Evolutionary conservation across 1,139 yeast genomes (phyloP), one percentile per base, ranked within the genome.

Genomic region (Entelexis sorbosivorans): DNA sequence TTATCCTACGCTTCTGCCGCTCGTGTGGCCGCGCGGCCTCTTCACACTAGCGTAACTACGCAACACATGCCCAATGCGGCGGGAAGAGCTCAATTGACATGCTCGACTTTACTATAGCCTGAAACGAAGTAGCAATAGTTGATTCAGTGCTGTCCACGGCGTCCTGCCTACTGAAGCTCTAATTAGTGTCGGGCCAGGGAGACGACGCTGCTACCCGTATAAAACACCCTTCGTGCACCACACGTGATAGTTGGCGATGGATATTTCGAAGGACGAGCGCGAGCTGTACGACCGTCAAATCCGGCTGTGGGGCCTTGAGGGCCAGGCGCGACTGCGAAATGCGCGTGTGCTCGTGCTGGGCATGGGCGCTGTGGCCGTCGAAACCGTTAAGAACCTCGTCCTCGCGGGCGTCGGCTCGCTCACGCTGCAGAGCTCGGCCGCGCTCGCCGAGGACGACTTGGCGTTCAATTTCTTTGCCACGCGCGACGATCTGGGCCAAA

Each of bases 301-400:
- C 60, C 71, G 99, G 58, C 73, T 91, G 36, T 91, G 99, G 99
- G 98, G 98, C 13, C 74, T 91, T 69, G 93, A 85, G 29, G 95
- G 97, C 16, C 99, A 91, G 66, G 74, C 79, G 48, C 60, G 70
- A 61, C 77, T 91, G 70, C 74, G 94, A 44, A 77, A 81, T 28
- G 82, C 96, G 16, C 76, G 76, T 50, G 73, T 89, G 9, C 70
- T 91, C 50, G 64, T 88, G 38, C 70, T 87, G 33, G 81, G 82
- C 57, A 61, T 84, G 32, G 82, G 87, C 10, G 85, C 85, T 0
- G 72, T 83, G 11, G 91, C 93, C 4, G 78, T 82, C 28, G 96
- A 88, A 64, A 74, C 82, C 14, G 81, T 82, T 39, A 91, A 91
- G 67, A 89, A 89, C 66, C 68, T 91, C 49, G 91, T 86, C 14